These are phyloP conservation scores for Penicillium digitatum DNA, from an alignment of 2,329 filamentous ascomycete genomes.

Conservation along the genomic window DNA sequence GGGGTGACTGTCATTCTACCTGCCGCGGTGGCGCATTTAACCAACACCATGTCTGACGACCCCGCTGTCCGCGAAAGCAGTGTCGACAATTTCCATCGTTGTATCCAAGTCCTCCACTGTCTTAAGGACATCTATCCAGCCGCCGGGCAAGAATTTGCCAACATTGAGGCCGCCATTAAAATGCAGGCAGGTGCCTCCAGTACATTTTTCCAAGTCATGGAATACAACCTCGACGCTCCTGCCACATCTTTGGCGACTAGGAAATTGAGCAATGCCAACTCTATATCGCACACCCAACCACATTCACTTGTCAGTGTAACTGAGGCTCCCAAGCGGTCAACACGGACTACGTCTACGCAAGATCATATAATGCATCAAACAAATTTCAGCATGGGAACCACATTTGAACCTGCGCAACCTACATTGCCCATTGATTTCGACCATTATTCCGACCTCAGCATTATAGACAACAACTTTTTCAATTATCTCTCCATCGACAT, in stretches of 20 bases:
- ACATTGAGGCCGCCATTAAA: slow-evolving; percentile 35
- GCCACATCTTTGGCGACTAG: slow-evolving; percentile 10
- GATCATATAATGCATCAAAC: not conserved
- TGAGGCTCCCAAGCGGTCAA: not conserved
- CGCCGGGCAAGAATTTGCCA: slow-evolving; percentile 64
- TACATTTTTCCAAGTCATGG: slow-evolving; percentile 33
- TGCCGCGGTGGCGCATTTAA: slow-evolving; percentile 81
- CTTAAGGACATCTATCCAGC: slow-evolving; percentile 81
- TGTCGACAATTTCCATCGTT: slow-evolving; percentile 72
- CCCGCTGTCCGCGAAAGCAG: slow-evolving; percentile 65
- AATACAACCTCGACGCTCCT: slow-evolving; percentile 22
- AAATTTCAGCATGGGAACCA: slow-evolving; percentile 8
- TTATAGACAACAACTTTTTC: slow-evolving; percentile 17
- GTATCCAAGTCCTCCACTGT: slow-evolving; percentile 78
- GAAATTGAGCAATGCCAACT: slow-evolving; percentile 16
- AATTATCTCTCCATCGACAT: slow-evolving; percentile 26
- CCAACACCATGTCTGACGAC: slow-evolving; percentile 76
- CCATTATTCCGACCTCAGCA: slow-evolving; percentile 15
- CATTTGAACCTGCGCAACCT: not conserved
- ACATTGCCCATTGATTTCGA: slow-evolving; percentile 26
- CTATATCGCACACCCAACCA: slow-evolving; percentile 10
- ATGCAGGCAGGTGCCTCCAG: slow-evolving; percentile 28
- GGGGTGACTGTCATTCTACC: slow-evolving; percentile 82
- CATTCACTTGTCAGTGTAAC: not conserved
- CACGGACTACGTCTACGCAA: not conserved